Percentiles rank a stretch among this genome's conserved stretches.
Evolutionary conservation across 139 green algal genomes (phyloP).

Genomic region (Chlorokybus atmophyticus): DNA sequence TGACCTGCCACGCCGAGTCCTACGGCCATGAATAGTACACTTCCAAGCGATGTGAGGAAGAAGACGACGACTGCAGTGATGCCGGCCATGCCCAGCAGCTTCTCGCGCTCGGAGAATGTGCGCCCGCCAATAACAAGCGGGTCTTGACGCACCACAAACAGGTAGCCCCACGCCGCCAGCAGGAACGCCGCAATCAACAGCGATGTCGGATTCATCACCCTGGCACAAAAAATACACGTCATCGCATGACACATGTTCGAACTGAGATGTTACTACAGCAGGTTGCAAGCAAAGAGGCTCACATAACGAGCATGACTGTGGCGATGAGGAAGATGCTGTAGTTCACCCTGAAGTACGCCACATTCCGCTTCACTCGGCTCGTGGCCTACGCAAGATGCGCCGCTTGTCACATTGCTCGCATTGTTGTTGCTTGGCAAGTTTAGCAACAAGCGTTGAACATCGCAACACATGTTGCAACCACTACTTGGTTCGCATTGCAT

Average conservation of each 20-base stretch:
- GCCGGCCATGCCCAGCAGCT: constrained; percentile 59
- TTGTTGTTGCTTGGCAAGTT: too few species aligned
- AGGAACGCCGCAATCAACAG: constrained; percentile 65
- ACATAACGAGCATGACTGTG: constrained; percentile 46
- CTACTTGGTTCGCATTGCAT: too few species aligned
- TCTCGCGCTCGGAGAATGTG: constrained; percentile 49
- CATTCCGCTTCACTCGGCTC: constrained; percentile 65
- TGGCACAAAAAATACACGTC: too few species aligned
- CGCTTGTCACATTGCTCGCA: too few species aligned
- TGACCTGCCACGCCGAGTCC: too few species aligned
- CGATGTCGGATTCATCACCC: constrained; percentile 52
- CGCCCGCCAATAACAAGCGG: constrained; percentile 63
- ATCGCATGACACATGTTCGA: too few species aligned
- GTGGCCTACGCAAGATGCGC: too few species aligned
- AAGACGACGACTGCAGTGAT: constrained; percentile 67
- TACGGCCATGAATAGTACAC: too few species aligned
- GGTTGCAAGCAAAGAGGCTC: too few species aligned
- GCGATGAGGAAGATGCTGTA: constrained; percentile 63
- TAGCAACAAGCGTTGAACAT: too few species aligned
- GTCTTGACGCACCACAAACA: constrained; percentile 57
- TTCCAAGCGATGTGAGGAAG: constrained; percentile 75
- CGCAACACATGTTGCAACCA: too few species aligned
- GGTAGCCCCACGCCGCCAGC: constrained; percentile 59
- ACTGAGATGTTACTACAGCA: too few species aligned
- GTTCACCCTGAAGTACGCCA: constrained; percentile 82